Base-by-base conservation (phyloP, 352 stramenopile genomes). In the Plasmopara halstedii region DNA sequence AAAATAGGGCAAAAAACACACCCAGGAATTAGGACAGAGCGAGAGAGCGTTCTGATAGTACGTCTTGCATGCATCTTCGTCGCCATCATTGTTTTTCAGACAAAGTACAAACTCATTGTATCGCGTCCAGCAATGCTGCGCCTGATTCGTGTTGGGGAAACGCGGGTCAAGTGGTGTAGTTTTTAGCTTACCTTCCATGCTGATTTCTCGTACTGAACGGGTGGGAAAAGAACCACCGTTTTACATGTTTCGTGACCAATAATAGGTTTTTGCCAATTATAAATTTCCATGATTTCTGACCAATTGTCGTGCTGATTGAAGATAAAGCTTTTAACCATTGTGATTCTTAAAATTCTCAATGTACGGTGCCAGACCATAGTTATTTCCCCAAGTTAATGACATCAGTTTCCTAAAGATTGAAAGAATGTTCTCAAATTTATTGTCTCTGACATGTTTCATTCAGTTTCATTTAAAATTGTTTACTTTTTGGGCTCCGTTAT, bases 71-170 rank as follows among this genome's bases (percentile, higher is more conserved):
- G 85, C 73, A 53, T 97, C 89, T 53, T 97, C 91, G 56, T 98
- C 94, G 34, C 80, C 83, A 47, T 94, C 83, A 50, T 94, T 97
- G 59, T 92, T 90, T 76, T 98, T 98, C 41, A 97, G 55, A 74
- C 95, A 98, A 37, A 98, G 63, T 25, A 98, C 81, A 74, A 89
- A 98, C 75, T 98, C 94, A 64, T 98, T 98, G 88, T 98, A 98
- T 38, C 83, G 76, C 49, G 83, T 94, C 85, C 79, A 91, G 73
- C 79, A 91, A 61, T 91, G 79, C 64, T 94, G 83, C 42, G 73
- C 59, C 73, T 94, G 83, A 72, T 94, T 94, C 56, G 67, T 58
- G 71, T 90, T 94, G 27, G 83, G 83, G 74, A 94, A 94, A 20
- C 83, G 77, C 21, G 79, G 71, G 72, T 94, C 83, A 50, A 88